A percentile compares a stretch with the other conserved stretches of the same genome.
Conservation (phyloP, 2,329 filamentous ascomycete species). For the Thermochaetoides dissita region DNA sequence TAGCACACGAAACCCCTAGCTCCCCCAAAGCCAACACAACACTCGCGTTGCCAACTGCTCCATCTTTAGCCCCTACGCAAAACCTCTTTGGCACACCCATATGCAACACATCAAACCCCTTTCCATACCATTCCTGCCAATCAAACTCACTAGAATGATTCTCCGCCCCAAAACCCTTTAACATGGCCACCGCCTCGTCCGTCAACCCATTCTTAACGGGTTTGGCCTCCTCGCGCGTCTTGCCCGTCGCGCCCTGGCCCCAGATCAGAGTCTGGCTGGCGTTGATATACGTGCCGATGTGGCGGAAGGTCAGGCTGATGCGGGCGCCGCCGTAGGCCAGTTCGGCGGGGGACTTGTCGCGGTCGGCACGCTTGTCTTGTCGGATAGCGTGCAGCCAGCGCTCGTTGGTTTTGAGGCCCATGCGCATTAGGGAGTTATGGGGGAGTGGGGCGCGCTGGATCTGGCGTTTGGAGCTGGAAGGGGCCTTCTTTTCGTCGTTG, state of each 20-base stretch:
- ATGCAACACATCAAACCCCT: constrained; percentile 73
- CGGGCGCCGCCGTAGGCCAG: constrained; percentile 59
- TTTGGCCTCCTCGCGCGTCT: constrained; percentile 45
- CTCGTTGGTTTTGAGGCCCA: constrained; percentile 69
- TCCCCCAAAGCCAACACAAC: constrained; percentile 37
- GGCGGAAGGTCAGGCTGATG: constrained; percentile 83
- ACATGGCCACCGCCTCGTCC: constrained; percentile 50
- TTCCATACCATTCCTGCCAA: constrained; percentile 64
- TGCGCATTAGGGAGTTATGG: constrained; percentile 76
- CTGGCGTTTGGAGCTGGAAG: constrained; percentile 27
- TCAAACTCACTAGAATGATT: constrained; percentile 61
- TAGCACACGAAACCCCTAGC: constrained; percentile 31
- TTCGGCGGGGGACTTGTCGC: constrained; percentile 57
- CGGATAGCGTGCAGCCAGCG: constrained; percentile 88
- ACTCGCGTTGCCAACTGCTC: constrained; percentile 31
- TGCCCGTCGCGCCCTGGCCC: constrained; percentile 76
- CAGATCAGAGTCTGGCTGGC: constrained; percentile 56
- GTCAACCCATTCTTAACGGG: constrained; percentile 57
- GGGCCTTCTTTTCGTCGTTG: constrained; percentile 3
- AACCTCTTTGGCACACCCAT: constrained; percentile 38
- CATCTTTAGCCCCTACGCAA: constrained; percentile 29
- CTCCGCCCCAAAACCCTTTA: constrained; percentile 71
- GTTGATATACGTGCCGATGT: constrained; percentile 74
- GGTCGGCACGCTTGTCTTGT: constrained; percentile 59
- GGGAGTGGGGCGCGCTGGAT: constrained; percentile 60